Evolutionary conservation across 140 eudicot genomes (phyloP).

Genomic region (Stevia rebaudiana): DNA sequence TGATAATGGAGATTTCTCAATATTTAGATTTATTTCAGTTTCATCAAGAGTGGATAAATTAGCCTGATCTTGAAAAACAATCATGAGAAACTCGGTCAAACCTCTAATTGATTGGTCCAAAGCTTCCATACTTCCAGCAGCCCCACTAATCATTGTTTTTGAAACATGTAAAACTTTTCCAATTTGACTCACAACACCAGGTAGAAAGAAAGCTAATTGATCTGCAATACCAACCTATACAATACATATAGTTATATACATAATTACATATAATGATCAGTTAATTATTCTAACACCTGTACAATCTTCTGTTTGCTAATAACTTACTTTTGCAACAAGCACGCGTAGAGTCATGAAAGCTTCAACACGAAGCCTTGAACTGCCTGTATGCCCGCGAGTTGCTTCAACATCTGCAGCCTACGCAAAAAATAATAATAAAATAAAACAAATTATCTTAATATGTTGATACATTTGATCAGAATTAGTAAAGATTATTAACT

Average conservation of each 20-base stretch:
- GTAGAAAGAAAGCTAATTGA: slow-evolving; percentile 85
- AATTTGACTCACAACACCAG: slow-evolving; percentile 83
- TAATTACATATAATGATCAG: background rate
- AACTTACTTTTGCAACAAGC: slow-evolving; percentile 78
- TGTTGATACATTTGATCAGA: background rate
- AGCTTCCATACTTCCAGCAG: slow-evolving; percentile 93
- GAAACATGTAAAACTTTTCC: slow-evolving; percentile 80
- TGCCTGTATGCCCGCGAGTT: slow-evolving; percentile 73
- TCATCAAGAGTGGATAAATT: slow-evolving; percentile 36
- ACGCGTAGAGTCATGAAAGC: slow-evolving; percentile 74
- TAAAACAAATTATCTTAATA: slow-evolving; percentile 11
- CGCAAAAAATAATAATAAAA: background rate
- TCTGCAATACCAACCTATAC: slow-evolving; percentile 88
- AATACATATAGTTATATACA: slow-evolving; percentile 3
- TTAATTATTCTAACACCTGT: background rate
- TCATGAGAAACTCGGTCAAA: slow-evolving; percentile 76
- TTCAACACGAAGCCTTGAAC: slow-evolving; percentile 76
- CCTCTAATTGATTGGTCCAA: slow-evolving; percentile 82
- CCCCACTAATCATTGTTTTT: slow-evolving; percentile 86
- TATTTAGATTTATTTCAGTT: slow-evolving; percentile 18
- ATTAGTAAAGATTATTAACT: background rate
- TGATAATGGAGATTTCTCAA: slow-evolving; percentile 44
- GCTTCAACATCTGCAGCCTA: slow-evolving; percentile 93
- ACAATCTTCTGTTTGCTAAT: slow-evolving; percentile 9
- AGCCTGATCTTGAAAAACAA: slow-evolving; percentile 67